Evolutionary conservation across 352 stramenopile genomes (phyloP), one percentile per base, ranked within the genome.

Genomic region (Lagenidium sp.): DNA sequence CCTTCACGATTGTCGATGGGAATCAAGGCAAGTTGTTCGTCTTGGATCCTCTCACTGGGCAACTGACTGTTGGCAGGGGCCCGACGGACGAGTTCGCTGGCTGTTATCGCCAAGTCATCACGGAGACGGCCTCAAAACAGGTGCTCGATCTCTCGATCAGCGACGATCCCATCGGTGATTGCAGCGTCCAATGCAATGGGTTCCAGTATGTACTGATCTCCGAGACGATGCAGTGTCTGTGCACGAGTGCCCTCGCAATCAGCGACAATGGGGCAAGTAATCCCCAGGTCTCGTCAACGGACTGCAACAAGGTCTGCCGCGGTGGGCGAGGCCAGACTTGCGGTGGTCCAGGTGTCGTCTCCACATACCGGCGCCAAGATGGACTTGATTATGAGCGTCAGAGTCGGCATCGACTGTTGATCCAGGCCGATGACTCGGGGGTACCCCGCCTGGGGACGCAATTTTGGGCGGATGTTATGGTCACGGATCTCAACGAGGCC

Each of bases 401-500:
- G 4, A 51, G 43, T 2, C 39, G 30, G 16, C 57, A 63, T 28
- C 47, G 29, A 12, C 44, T 63, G 6, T 29, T 41, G 0, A 52
- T 60, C 12, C 53, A 43, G 11, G 53, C 25, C 2, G 21, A 38
- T 1, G 53, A 62, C 16, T 50, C 46, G 53, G 5, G 42, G 42
- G 15, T 32, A 32, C 28, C 28, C 19, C 36, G 47, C 6, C 43
- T 62, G 4, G 21, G 41, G 0, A 13, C 37, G 1, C 36, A 16
- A 0, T 44, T 35, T 13, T 31, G 30, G 10, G 13, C 55, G 6
- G 29, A 30, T 7, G 42, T 60, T 6, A 32, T 34, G 0, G 53
- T 65, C 24, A 2, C 53, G 6, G 56, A 65, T 24, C 21, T 58
- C 19, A 65, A 61, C 24, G 56, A 65, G 20, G 34, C 56, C 2